Conservation (phyloP, 306 rosid species). For the Prunus mume region DNA sequence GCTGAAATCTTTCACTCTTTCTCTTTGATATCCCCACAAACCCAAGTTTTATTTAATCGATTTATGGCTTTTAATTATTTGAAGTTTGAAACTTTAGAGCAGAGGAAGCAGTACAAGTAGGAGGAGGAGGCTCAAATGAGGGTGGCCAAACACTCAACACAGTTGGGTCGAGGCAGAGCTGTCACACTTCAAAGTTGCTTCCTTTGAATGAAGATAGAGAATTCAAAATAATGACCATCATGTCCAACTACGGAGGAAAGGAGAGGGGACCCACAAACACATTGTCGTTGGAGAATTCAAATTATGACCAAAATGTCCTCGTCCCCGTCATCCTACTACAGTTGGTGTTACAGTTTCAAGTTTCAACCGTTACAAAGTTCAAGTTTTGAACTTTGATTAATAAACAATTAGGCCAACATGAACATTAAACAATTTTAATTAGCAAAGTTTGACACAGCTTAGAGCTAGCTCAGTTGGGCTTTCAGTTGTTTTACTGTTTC, state of each 20-base stretch:
- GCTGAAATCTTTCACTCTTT: neutral
- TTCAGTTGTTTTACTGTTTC: neutral
- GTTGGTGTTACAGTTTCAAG: neutral
- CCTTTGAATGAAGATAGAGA: slow-evolving; percentile 29
- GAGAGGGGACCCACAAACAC: neutral
- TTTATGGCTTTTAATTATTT: neutral
- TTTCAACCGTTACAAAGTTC: slow-evolving; percentile 1
- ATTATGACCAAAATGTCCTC: slow-evolving; percentile 17
- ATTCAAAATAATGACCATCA: slow-evolving; percentile 58
- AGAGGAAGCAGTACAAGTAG: neutral
- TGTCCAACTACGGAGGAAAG: slow-evolving; percentile 9
- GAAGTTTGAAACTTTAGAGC: neutral
- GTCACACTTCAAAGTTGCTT: slow-evolving; percentile 57
- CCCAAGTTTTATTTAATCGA: neutral
- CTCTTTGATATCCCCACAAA: neutral
- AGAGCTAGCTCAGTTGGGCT: neutral
- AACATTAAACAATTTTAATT: neutral
- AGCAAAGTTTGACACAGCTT: neutral
- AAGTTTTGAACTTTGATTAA: neutral
- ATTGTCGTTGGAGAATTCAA: slow-evolving; percentile 26
- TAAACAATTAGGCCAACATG: neutral
- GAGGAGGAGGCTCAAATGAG: slow-evolving; percentile 3
- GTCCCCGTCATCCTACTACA: neutral
- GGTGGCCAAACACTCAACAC: slow-evolving; percentile 22
- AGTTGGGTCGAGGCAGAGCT: slow-evolving; percentile 68